Base-by-base conservation (phyloP, 305 asterid species). In the Rubia peregrina region DNA sequence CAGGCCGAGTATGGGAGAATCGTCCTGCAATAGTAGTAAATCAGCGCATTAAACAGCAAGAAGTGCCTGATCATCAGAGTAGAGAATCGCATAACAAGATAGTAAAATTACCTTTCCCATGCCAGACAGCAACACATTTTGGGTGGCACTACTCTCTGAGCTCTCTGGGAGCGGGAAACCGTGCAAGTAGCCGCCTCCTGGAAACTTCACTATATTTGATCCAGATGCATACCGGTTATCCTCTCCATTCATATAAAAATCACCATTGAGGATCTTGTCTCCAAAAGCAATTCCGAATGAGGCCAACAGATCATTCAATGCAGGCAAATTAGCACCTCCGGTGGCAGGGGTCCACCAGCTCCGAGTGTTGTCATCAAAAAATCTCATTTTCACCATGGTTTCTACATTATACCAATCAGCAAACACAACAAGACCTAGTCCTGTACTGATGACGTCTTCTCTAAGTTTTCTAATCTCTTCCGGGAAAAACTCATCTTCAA, bases 321-420 rank as follows among this genome's bases (percentile, higher is more conserved):
- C 99, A 80, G 99, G 99, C 66, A 94, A 78, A 67, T 94, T 94
- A 68, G 99, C 85, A 74, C 99, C 99, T 70, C 97, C 99, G 44
- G 97, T 94, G 76, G 90, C 86, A 22, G 99, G 99, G 48, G 99
- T 91, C 99, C 99, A 94, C 99, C 96, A 91, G 83, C 97, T 94
- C 76, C 97, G 83, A 16, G 99, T 94, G 77, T 94, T 91, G 73
- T 94, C 99, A 77, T 94, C 97, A 77, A 91, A 94, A 79, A 94
- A 94, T 81, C 91, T 94, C 97, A 94, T 94, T 80, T 89, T 94
- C 82, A 94, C 83, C 99, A 94, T 94, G 40, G 99, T 86, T 69
- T 91, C 96, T 77, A 94, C 95, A 68, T 91, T 94, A 78, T 94
- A 94, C 99, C 99, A 94, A 78, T 94, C 97, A 69, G 99, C 97